Conservation (phyloP, 2,329 filamentous ascomycete species). For the Alternaria dauci region DNA sequence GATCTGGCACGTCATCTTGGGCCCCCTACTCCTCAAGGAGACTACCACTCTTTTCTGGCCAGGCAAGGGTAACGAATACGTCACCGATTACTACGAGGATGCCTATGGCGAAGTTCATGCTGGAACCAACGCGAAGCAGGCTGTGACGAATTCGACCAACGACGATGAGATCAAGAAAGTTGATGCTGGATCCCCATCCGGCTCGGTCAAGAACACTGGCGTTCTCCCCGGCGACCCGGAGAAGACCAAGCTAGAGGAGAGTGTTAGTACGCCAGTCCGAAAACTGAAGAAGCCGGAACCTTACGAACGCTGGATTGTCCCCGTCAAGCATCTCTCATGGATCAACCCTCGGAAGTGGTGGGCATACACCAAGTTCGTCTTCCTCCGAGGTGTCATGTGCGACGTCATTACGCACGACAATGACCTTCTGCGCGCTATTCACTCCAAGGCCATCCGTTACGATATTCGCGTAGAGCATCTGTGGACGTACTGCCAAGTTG, state of each 20-base stretch:
- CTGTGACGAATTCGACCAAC: conserved; percentile 1
- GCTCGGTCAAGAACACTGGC: conserved; percentile 1
- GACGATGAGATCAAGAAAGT: conserved; percentile 15
- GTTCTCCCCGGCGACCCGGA: conserved; percentile 12
- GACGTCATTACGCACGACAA: conserved; percentile 55
- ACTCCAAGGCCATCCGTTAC: conserved; percentile 55
- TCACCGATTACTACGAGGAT: conserved; percentile 54
- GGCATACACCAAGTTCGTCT: conserved; percentile 55
- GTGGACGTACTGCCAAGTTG: conserved; percentile 54
- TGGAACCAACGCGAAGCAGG: conserved; percentile 18
- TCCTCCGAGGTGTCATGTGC: conserved; percentile 56
- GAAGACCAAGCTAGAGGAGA: conserved; percentile 14
- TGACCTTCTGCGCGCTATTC: conserved; percentile 49
- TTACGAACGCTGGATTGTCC: conserved; percentile 46
- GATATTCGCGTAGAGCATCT: conserved; percentile 59
- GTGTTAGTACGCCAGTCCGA: conserved; percentile 17
- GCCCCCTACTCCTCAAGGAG: conserved; percentile 53
- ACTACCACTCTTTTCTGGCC: conserved; percentile 54
- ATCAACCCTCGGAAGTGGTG: conserved; percentile 42
- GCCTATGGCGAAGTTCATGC: conserved; percentile 36
- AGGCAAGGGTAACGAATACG: conserved; percentile 47
- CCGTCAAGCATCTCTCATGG: conserved; percentile 46
- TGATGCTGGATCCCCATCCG: conserved; percentile 11
- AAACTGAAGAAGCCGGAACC: conserved; percentile 41
- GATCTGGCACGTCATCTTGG: conserved; percentile 41